Conservation (phyloP, 2,329 filamentous ascomycete genomes). For the Gaeumannomyces tritici region DNA sequence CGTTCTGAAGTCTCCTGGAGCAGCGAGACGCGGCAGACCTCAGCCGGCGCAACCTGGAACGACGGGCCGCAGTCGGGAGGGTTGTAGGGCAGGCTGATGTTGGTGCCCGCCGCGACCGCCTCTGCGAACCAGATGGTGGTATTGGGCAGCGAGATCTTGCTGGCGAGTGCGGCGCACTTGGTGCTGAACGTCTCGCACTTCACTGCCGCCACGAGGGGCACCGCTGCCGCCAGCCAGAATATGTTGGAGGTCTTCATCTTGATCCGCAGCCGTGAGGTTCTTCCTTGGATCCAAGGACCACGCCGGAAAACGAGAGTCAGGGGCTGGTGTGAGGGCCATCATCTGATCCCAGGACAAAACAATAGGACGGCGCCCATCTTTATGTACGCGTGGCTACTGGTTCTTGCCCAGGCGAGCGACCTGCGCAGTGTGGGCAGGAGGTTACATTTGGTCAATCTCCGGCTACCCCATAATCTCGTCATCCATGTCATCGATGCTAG, state of each 20-base stretch:
- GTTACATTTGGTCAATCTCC: not conserved
- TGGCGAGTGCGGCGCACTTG: not conserved
- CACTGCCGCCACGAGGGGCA: not conserved
- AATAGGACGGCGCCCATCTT: too few species aligned
- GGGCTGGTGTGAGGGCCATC: not conserved
- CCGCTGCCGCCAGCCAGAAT: not conserved
- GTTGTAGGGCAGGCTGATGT: slow-evolving; percentile 5
- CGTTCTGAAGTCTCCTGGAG: slow-evolving; percentile 19
- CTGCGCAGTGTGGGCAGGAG: not conserved
- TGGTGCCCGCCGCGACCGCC: slow-evolving; percentile 3
- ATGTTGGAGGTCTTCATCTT: not conserved
- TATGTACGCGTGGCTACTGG: not conserved
- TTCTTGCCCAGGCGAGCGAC: not conserved
- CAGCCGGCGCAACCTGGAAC: slow-evolving; percentile 1
- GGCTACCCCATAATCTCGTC: too few species aligned
- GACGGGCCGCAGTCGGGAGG: slow-evolving; percentile 5
- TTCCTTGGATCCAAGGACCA: not conserved
- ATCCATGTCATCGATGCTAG: too few species aligned
- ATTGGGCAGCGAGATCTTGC: not conserved
- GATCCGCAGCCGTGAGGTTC: not conserved
- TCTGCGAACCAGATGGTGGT: slow-evolving; percentile 2
- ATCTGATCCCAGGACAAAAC: not conserved
- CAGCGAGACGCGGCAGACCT: slow-evolving; percentile 18
- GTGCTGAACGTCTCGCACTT: not conserved
- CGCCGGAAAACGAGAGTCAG: not conserved